These are phyloP conservation scores for Fusarium zealandicum DNA, from an alignment of 2,329 filamentous ascomycete species.

Conservation along the genomic window DNA sequence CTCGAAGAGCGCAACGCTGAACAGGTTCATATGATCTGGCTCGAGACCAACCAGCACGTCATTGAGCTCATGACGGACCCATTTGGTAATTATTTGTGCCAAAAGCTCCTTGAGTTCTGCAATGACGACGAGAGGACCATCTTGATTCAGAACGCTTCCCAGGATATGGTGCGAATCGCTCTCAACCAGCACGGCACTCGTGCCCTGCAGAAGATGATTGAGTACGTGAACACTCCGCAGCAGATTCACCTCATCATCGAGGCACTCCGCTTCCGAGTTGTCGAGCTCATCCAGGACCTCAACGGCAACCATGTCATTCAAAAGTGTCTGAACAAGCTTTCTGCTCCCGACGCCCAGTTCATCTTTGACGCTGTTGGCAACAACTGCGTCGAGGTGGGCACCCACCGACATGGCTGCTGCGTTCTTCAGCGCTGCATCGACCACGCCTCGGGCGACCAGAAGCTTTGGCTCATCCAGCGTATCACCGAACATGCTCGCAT, in stretches of 20 bases:
- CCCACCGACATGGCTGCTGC: constrained; percentile 96
- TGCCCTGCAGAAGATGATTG: constrained; percentile 99
- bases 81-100: constrained; percentile 98
- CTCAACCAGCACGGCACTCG: constrained; percentile 97
- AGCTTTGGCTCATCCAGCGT: constrained; percentile 81
- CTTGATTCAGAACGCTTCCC: constrained; percentile 87
- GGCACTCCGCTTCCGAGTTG: constrained; percentile 82
- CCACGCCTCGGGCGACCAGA: constrained; percentile 90
- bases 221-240: constrained; percentile 85
- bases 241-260: constrained; percentile 89
- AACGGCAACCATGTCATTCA: constrained; percentile 99
- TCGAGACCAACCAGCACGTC: constrained; percentile 91
- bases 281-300: constrained; percentile 93
- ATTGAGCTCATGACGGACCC: constrained; percentile 98
- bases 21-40: constrained; percentile 90
- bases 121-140: constrained; percentile 94
- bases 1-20: constrained; percentile 87
- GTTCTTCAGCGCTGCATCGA: constrained; percentile 98
- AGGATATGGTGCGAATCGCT: constrained; percentile 89
- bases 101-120: constrained; percentile 95
- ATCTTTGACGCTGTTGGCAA: constrained; percentile 94
- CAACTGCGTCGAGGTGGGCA: constrained; percentile 89
- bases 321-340: constrained; percentile 96
- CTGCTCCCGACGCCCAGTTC: constrained; percentile 85
- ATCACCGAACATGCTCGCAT: constrained; percentile 90